A percentile compares a stretch with the other conserved stretches of the same genome.
These are phyloP conservation scores for Durusdinium trenchii DNA, from an alignment of 73 alveolate genomes.

Conservation along the genomic window DNA sequence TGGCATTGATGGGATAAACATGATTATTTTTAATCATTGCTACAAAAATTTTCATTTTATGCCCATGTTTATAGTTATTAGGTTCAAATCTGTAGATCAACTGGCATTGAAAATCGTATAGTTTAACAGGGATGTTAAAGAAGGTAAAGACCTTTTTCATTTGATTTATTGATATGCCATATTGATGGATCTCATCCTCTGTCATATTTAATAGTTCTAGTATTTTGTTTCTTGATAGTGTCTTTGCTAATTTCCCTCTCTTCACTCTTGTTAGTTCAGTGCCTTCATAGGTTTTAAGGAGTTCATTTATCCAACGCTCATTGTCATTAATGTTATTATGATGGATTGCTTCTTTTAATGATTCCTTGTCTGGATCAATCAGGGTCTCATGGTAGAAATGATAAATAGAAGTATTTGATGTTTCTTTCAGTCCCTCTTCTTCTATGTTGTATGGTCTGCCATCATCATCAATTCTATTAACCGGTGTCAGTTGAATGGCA, in stretches of 20 bases:
- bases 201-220: conserved; percentile 1
- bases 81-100: not conserved
- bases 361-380: not conserved
- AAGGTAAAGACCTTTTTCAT: conserved; percentile 16
- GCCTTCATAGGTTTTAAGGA: conserved; percentile 34
- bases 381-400: not conserved
- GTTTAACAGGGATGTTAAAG: conserved; percentile 1
- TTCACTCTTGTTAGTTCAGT: conserved; percentile 42
- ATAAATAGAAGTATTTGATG: not conserved
- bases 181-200: conserved; percentile 3
- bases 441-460: not conserved
- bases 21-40: conserved; percentile 33
- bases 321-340: not conserved
- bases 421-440: conserved; percentile 29
- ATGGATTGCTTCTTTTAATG: conserved; percentile 25
- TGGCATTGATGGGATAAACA: conserved; percentile 9
- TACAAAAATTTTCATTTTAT: not conserved
- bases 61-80: not conserved
- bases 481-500: conserved; percentile 1
- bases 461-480: not conserved
- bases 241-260: not conserved
- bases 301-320: conserved; percentile 12
- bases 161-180: conserved; percentile 6
- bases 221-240: conserved; percentile 23
- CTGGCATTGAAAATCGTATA: not conserved